Evolutionary conservation across 2,329 filamentous ascomycete genomes (phyloP), one percentile per base, ranked within the genome.

Genomic region (Monilinia polystroma): DNA sequence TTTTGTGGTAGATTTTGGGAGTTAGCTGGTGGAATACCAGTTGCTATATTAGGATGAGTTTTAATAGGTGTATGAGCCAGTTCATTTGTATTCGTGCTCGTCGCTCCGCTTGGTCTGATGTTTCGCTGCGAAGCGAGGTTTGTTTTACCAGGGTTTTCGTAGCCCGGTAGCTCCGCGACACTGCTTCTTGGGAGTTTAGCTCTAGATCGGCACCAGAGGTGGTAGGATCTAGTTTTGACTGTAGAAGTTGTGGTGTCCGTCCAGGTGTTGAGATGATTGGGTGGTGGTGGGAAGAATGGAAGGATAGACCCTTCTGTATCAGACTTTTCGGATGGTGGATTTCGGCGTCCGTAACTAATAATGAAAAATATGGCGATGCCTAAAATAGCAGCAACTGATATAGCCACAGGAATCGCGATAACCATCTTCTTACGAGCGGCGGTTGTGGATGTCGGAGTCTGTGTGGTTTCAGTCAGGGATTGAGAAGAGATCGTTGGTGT

Each of bases 231-330:
- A 10, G 23, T 29, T 38, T 63, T 63, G 1, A 66, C 5, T 35
- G 35, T 53, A 8, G 35, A 51, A n/a, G 45, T 6, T 14, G 38
- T 52, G 18, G 45, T 54, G 41, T 66, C 55, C 32, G 54, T 60
- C 55, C 64, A 66, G 14, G 63, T 66, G 29, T 51, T 63, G 11
- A 41, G 64, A 23, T 66, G 57, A n/a, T 41, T 63, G 12, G 64
- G 64, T 4, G 64, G 64, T n/a, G 56, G 41, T 49, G 58, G 64
- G 16, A 66, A 66, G 43, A 63, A 63, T 23, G 57, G 58, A 16
- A 66, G 64, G 12, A 66, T 63, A 26, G 57, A 66, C 12, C 32
- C 47, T 10, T 55, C 60, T 32, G 16, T n/a, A 14, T 52, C 32
- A 29, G 8, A 11, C 20, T 41, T 63, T 63, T 55, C 60, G 3